These are phyloP conservation scores for Pleurotus tuoliensis DNA, from an alignment of 768 basidiomycete genomes.

Conservation along the genomic window DNA sequence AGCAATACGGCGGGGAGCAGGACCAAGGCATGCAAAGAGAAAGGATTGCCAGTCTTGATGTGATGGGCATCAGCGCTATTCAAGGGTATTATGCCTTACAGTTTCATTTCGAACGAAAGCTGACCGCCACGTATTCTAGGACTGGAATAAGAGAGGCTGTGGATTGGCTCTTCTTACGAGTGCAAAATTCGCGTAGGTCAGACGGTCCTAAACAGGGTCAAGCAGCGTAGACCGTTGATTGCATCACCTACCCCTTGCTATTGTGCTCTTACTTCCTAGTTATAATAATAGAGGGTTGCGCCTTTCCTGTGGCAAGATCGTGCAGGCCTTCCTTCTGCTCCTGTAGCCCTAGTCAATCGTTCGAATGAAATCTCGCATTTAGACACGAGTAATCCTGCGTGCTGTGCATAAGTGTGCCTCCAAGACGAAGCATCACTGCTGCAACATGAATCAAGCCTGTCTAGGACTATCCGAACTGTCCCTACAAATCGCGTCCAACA, in stretches of 20 bases:
- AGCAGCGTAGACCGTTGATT: not conserved
- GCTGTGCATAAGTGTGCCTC: no score
- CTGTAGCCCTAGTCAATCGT: no score
- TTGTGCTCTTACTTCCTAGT: no score
- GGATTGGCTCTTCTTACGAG: conserved; percentile 92
- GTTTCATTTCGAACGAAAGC: not conserved
- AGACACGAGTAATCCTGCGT: no score
- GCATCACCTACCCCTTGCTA: no score
- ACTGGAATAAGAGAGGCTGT: conserved; percentile 88
- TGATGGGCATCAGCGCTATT: conserved; percentile 87
- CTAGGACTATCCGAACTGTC: conserved; percentile 11
- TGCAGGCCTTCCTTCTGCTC: no score
- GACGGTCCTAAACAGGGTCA: not conserved
- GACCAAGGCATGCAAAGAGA: conserved; percentile 41
- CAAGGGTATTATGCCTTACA: conserved; percentile 65
- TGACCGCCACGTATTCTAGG: conserved; percentile 32
- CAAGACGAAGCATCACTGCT: no score
- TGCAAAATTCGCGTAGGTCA: conserved; percentile 54
- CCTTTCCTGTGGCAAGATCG: no score
- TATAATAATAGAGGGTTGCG: no score
- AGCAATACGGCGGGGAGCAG: conserved; percentile 42
- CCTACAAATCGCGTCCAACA: conserved; percentile 33
- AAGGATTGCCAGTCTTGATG: conserved; percentile 74
- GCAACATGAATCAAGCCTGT: not conserved
- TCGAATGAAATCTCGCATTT: no score